Evolutionary conservation across 495 filamentous ascomycete species (phyloP).

Genomic region (Hypoxylon cercidicola): DNA sequence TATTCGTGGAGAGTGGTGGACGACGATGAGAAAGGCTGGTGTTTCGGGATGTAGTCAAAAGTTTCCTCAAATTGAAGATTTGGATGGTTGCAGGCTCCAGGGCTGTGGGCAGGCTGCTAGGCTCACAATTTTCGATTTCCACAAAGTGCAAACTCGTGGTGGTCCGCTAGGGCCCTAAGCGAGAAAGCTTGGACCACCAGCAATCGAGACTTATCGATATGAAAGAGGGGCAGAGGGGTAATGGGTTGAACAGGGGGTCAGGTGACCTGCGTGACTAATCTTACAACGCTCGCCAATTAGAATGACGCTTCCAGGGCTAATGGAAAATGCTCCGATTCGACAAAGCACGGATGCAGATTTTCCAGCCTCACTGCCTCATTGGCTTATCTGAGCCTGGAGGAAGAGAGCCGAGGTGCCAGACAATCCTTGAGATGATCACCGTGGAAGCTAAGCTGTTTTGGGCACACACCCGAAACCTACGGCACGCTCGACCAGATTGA

Average conservation of each 20-base stretch:
- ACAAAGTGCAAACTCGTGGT: constrained; percentile 15
- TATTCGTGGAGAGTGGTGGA: constrained; percentile 55
- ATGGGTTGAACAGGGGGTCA: constrained; percentile 12
- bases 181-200: constrained; percentile 31
- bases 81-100: constrained; percentile 3
- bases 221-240: constrained; percentile 5
- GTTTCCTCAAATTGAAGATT: constrained; percentile 32
- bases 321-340: constrained; percentile 37
- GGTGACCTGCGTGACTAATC: constrained; percentile 33
- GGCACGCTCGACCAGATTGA: constrained; percentile 37
- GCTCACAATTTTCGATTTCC: constrained; percentile 31
- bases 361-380: constrained; percentile 34
- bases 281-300: constrained; percentile 17
- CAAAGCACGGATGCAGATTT: constrained; percentile 14
- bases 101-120: constrained; percentile 16
- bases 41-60: constrained; percentile 30
- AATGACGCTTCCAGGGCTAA: not conserved
- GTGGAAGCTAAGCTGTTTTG: constrained; percentile 21
- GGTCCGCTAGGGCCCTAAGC: constrained; percentile 40
- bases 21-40: constrained; percentile 32
- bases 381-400: constrained; percentile 29
- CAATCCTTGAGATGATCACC: constrained; percentile 30
- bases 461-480: constrained; percentile 38
- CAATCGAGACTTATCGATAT: too few species aligned
- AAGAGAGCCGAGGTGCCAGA: constrained; percentile 8